Percentiles rank a stretch among this genome's conserved stretches.
phyloP scores from a whole-genome alignment of 495 filamentous ascomycete genomes.

The Rhypophila decipiens region DNA sequence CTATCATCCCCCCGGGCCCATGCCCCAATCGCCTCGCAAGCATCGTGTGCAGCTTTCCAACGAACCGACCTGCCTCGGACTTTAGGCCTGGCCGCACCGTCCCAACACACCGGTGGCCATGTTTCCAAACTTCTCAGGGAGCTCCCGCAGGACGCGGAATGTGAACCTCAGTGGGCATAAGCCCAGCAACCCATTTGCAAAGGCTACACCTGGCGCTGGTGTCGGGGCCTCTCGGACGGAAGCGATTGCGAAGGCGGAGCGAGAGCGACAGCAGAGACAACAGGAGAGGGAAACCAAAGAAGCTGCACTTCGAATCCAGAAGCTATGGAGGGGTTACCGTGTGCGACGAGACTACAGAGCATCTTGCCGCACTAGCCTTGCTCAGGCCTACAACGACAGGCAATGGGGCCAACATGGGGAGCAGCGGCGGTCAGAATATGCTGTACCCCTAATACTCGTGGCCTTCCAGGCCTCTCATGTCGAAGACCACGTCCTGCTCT shows the following conservation, averaged over 20 bases:
- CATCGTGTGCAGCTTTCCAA: no score
- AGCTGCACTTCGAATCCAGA: slow-evolving; percentile 69
- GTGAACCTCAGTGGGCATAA: slow-evolving; percentile 87
- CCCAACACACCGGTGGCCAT: no score
- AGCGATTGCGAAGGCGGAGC: slow-evolving; percentile 78
- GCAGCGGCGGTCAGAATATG: slow-evolving; percentile 22
- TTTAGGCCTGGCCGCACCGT: no score
- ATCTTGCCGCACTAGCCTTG: slow-evolving; percentile 62
- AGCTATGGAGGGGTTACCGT: slow-evolving; percentile 74
- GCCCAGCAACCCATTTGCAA: slow-evolving; percentile 66
- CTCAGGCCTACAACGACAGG: slow-evolving; percentile 47
- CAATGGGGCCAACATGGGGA: slow-evolving; percentile 1
- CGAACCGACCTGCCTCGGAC: no score
- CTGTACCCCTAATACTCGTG: slow-evolving; percentile 29
- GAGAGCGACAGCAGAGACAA: slow-evolving; percentile 73
- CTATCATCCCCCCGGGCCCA: no score
- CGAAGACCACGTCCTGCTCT: slow-evolving; percentile 31
- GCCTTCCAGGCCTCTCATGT: slow-evolving; percentile 19
- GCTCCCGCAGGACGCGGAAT: slow-evolving; percentile 74
- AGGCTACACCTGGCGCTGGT: slow-evolving; percentile 33
- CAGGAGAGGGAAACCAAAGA: slow-evolving; percentile 73
- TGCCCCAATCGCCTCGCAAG: no score
- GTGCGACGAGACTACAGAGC: slow-evolving; percentile 52
- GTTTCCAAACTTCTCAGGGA: slow-evolving; percentile 89
- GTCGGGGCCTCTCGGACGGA: slow-evolving; percentile 68